Evolutionary conservation across 2,329 filamentous ascomycete species (phyloP).

Genomic region (Aaosphaeria arxii): DNA sequence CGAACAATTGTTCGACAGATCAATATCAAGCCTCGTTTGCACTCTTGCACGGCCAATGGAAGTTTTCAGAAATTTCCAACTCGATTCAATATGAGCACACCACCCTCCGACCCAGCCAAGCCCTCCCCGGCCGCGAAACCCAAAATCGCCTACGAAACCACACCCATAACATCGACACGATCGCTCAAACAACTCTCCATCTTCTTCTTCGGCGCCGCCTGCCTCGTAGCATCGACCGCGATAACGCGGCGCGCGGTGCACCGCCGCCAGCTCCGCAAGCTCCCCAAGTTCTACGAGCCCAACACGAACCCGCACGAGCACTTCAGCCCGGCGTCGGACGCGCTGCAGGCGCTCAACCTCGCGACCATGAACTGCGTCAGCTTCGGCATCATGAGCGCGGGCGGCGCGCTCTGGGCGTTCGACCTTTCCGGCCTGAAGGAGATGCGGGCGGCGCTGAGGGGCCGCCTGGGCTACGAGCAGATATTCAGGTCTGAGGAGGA

Average conservation of each 20-base stretch:
- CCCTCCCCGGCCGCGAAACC: too few relatives aligned
- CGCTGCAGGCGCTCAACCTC: constrained; percentile 76
- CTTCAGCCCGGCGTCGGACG: constrained; percentile 67
- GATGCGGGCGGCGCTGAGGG: constrained; percentile 59
- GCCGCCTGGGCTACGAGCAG: constrained; percentile 53
- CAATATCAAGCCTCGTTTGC: too few relatives aligned
- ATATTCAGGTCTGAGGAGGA: constrained; percentile 44
- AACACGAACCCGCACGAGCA: constrained; percentile 47
- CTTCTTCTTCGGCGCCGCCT: constrained; percentile 71
- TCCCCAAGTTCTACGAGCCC: constrained; percentile 71
- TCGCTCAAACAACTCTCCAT: constrained; percentile 63
- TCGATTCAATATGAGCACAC: too few relatives aligned
- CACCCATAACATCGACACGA: constrained; percentile 45
- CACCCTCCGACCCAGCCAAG: too few relatives aligned
- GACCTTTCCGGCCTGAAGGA: constrained; percentile 60
- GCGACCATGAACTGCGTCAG: constrained; percentile 83
- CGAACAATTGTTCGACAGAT: too few relatives aligned
- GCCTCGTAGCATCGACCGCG: constrained; percentile 68
- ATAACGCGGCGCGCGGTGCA: constrained; percentile 63
- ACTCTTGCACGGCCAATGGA: too few relatives aligned
- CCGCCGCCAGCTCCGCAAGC: constrained; percentile 58
- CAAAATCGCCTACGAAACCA: constrained; percentile 17
- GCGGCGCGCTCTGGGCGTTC: constrained; percentile 72
- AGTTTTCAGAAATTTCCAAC: too few relatives aligned
- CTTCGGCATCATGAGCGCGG: constrained; percentile 70